Evolutionary conservation across 1,139 yeast genomes (phyloP).

Genomic region (Sugiyamaella novakii): DNA sequence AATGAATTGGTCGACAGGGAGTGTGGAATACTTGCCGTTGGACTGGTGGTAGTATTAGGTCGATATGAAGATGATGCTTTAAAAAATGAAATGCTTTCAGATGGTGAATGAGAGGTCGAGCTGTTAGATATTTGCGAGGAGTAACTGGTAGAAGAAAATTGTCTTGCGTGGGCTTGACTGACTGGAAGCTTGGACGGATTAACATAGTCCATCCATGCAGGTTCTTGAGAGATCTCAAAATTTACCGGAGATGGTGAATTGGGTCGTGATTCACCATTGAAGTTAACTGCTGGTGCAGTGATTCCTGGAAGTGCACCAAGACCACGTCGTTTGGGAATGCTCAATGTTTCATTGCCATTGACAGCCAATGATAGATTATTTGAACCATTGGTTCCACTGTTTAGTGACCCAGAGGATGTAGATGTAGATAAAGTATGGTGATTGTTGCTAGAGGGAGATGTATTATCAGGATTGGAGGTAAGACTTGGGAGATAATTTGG

Average conservation of each 20-base stretch:
- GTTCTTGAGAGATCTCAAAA: slow-evolving; percentile 36
- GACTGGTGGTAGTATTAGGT: slow-evolving; percentile 6
- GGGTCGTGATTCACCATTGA: slow-evolving; percentile 21
- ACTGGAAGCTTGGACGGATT: slow-evolving; percentile 29
- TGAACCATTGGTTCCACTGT: slow-evolving; percentile 4
- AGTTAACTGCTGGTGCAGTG: slow-evolving; percentile 25
- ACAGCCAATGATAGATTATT: not conserved
- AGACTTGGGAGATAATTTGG: slow-evolving; percentile 11
- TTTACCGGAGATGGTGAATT: slow-evolving; percentile 34
- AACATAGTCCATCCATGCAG: slow-evolving; percentile 37
- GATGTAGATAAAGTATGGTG: slow-evolving; percentile 20
- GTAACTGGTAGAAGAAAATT: slow-evolving; percentile 17
- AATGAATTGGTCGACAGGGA: slow-evolving; percentile 23
- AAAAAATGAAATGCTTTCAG: slow-evolving; percentile 5
- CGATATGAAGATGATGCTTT: slow-evolving; percentile 13
- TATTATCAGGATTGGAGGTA: not conserved
- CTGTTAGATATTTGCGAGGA: slow-evolving; percentile 7
- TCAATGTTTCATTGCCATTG: not conserved
- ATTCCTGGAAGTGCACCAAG: slow-evolving; percentile 28
- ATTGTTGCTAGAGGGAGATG: slow-evolving; percentile 5
- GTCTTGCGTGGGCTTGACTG: slow-evolving; percentile 18
- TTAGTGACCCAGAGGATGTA: slow-evolving; percentile 18
- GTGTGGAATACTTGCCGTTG: slow-evolving; percentile 1
- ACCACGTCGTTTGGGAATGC: slow-evolving; percentile 28
- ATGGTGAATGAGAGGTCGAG: slow-evolving; percentile 1